Base-by-base conservation (phyloP, 768 basidiomycete species). In the Lentinula boryana region DNA sequence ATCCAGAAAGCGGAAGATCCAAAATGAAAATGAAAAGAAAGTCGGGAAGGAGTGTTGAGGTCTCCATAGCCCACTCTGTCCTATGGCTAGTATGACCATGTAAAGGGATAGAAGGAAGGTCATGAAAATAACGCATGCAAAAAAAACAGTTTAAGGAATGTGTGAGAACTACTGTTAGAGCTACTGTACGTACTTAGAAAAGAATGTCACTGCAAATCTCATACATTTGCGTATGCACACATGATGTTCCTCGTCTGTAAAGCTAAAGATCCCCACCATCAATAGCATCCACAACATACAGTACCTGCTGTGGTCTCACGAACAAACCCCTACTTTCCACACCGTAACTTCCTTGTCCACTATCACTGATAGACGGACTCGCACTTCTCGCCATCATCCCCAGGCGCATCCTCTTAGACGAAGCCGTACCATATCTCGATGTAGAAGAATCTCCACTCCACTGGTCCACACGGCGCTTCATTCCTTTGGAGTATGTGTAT, bases 271-370 rank as follows among this genome's bases (percentile, higher is more conserved):
- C 46, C 21, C 46, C 84, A 12, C 80, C 74, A 4, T 85, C 89
- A 44, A 90, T 85, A 38, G 92, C 92, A 69, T 92, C 89, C 36
- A 93, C 85, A 32, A 94, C 91, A 69, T 93, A 93, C 57, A 94
- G 75, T 59, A 93, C 90, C 70, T 93, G 91, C 72, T 91, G 88
- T 4, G 91, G 91, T 58, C 91, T 75, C 51, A 94, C 91, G 67
- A 94, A 94, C 50, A 94, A 68, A 1, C 91, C 92, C 65, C 91
- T 72, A 0, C 86, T 82, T 72, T 93, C 85, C 16, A 40, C 38
- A 46, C 80, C 62, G 73, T 70, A 35, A 36, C 16, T 38, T 71
- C 79, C 15, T 70, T 84, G 68, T 66, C 72, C 71, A 74, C 88
- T 72, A 72, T 84, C 66, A 68, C 83, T 83, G 38, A 78, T 73